Evolutionary conservation across 2,329 filamentous ascomycete genomes (phyloP).

Genomic region (Aspergillus hiratsukae): DNA sequence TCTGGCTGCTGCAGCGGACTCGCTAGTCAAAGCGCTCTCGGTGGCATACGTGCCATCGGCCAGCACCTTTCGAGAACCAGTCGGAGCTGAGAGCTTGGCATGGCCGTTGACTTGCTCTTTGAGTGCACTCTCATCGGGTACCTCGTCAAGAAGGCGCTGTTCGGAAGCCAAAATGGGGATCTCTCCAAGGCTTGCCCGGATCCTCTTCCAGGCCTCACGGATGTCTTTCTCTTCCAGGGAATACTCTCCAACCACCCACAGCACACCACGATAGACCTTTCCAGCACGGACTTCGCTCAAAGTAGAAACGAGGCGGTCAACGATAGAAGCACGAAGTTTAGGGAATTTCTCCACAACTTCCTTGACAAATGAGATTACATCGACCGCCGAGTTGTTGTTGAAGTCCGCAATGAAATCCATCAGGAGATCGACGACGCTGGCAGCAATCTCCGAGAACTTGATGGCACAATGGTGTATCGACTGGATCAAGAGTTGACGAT

Average conservation of each 20-base stretch:
- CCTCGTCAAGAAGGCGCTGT: slow-evolving; percentile 83
- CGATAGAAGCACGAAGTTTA: slow-evolving; percentile 77
- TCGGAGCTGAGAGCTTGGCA: slow-evolving; percentile 68
- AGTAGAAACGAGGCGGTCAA: slow-evolving; percentile 82
- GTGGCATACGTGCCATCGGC: slow-evolving; percentile 97
- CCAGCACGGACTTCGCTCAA: slow-evolving; percentile 90
- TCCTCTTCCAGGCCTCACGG: slow-evolving; percentile 92
- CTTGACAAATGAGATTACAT: slow-evolving; percentile 98
- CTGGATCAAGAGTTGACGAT: slow-evolving; percentile 90
- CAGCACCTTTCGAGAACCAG: slow-evolving; percentile 83
- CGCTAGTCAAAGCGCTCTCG: slow-evolving; percentile 90
- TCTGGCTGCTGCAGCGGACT: slow-evolving; percentile 82
- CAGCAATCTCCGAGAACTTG: slow-evolving; percentile 96
- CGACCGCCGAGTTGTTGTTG: slow-evolving; percentile 92
- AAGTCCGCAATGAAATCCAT: slow-evolving; percentile 99
- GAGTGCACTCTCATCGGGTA: slow-evolving; percentile 62
- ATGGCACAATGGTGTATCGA: slow-evolving; percentile 98
- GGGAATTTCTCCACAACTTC: slow-evolving; percentile 99
- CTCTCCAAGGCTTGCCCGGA: slow-evolving; percentile 87
- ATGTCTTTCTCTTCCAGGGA: slow-evolving; percentile 92
- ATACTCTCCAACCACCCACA: slow-evolving; percentile 98
- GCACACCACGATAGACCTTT: slow-evolving; percentile 92
- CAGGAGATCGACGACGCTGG: slow-evolving; percentile 89
- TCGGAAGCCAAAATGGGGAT: slow-evolving; percentile 96
- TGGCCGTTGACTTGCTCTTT: slow-evolving; percentile 74